Percentiles rank a stretch among this genome's conserved stretches.
Conservation (phyloP, 2,329 filamentous ascomycete species). For the Aspergillus aculeatus region DNA sequence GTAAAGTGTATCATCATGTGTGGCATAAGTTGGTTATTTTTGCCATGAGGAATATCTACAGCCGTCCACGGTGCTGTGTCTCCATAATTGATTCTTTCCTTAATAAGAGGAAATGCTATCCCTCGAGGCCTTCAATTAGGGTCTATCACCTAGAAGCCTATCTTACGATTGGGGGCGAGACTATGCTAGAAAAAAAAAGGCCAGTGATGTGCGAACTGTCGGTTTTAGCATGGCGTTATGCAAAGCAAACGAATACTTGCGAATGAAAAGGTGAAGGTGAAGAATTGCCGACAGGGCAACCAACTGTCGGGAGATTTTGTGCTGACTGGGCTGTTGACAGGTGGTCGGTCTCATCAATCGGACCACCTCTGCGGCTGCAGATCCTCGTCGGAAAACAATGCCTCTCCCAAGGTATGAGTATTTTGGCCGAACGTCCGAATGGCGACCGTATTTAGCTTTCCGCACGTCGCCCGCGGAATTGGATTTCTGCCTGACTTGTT, state of each 20-base stretch:
- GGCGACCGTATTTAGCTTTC: too few species aligned
- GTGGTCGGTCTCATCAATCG: not conserved
- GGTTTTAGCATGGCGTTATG: not conserved
- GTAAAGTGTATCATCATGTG: too few species aligned
- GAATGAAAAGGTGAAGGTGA: not conserved
- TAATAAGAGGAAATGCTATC: not conserved
- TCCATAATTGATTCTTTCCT: too few species aligned
- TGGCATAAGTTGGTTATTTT: too few species aligned
- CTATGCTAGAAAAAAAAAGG: not conserved
- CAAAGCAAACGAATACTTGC: not conserved
- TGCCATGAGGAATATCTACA: too few species aligned
- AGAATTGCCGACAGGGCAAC: not conserved
- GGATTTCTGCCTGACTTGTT: not conserved
- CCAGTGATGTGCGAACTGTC: not conserved
- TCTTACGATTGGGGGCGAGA: not conserved
- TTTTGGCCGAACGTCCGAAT: too few species aligned
- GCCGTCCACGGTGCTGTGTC: too few species aligned
- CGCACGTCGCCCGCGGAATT: not conserved
- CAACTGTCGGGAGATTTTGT: not conserved
- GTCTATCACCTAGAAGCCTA: not conserved
- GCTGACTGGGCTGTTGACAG: not conserved
- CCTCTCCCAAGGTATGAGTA: not conserved
- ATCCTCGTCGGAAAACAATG: not conserved
- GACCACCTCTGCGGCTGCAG: not conserved
- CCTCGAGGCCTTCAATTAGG: not conserved